Base-by-base conservation (phyloP, 352 stramenopile species). In the Globisporangium solare region DNA sequence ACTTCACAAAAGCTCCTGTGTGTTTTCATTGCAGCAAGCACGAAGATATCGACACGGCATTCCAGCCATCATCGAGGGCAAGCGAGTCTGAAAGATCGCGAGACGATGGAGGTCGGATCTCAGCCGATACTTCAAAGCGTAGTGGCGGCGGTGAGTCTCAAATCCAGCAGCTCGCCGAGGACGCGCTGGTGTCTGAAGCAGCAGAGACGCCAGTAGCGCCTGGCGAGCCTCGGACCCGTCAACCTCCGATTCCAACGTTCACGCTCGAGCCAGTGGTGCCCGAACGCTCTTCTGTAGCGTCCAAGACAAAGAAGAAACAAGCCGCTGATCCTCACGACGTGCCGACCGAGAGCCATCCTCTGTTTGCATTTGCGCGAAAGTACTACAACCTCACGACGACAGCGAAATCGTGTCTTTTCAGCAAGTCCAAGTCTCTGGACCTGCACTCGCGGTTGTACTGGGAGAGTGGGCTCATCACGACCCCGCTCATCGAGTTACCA, bases 391-490 rank as follows among this genome's bases (percentile, higher is more conserved):
- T 78, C 27, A 53, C 40, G 3, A 45, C 70, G 21, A 56, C 58
- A 2, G 51, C 56, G 13, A 54, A 47, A 39, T 64, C 66, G 15
- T 35, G 27, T 35, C 43, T 46, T 7, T 72, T 82, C 57, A 56
- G 56, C 52, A 58, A 21, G 15, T n/a, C 39, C 27, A 61, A 58
- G 18, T 37, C 60, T 6, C 62, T 83, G 39, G 62, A 83, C 22
- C 49, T 91, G 32, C 64, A 64, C 17, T 83, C 83, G 37, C 68
- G 88, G 0, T 56, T 87, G 17, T 60, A 66, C 24, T 92, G 77
- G 76, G 83, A 92, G 37, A 77, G 71, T 17, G 72, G 80, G 18
- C 53, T 86, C 39, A 73, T 88, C 47, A 69, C 66, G 24, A 74
- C 42, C 2, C 67, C 79, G 10, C 64, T 94, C 37, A 83, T 76